A percentile compares a stretch with the other conserved stretches of the same genome.
phyloP scores from a whole-genome alignment of 1,284 basidiomycete genomes.

The Boletellus sp. region DNA sequence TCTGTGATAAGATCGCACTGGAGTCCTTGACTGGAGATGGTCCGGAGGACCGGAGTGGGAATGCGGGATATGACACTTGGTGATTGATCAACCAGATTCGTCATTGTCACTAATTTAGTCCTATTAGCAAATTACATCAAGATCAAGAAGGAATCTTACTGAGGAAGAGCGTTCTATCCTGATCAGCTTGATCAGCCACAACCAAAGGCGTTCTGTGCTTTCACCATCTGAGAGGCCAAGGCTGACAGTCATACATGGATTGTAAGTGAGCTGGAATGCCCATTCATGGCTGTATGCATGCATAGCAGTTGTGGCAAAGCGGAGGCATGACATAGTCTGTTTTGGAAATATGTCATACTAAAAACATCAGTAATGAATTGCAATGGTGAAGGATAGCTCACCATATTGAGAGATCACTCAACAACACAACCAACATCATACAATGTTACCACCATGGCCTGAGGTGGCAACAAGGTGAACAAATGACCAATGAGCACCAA shows the following conservation, averaged over 20 bases:
- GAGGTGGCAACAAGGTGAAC: neutral
- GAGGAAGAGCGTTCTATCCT: neutral
- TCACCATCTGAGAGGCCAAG: neutral
- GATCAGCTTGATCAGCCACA: neutral
- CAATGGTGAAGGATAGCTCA: neutral
- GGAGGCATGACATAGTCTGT: neutral
- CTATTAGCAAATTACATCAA: no score
- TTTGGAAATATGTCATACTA: neutral
- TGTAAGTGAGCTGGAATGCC: neutral
- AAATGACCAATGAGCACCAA: conserved; percentile 28
- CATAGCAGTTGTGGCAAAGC: neutral
- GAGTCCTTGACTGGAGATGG: no score
- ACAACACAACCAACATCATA: neutral
- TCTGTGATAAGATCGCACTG: no score
- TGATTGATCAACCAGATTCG: conserved; percentile 31
- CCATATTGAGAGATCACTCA: neutral
- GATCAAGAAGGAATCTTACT: no score
- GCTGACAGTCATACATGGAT: neutral
- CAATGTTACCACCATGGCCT: neutral
- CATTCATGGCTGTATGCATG: neutral
- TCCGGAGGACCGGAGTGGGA: no score
- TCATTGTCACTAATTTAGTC: conserved; percentile 18
- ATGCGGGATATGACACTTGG: no score
- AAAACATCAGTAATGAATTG: no score
- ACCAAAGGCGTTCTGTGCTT: neutral